Evolutionary conservation across 176 grass and related monocot genomes (phyloP).

Genomic region (Avena atlantica): DNA sequence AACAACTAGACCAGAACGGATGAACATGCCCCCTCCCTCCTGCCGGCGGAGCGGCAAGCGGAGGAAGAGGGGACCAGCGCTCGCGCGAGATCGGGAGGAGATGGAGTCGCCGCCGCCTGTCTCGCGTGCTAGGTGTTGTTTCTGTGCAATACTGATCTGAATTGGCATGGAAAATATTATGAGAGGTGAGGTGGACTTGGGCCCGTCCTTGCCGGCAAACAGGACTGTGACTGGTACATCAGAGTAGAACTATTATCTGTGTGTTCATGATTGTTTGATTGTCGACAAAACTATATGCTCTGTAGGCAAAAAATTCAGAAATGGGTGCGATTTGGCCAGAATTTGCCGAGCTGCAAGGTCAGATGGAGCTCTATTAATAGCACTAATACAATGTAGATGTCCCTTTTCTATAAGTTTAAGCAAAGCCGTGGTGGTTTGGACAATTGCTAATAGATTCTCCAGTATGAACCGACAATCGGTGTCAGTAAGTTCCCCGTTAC

Average conservation of each 20-base stretch:
- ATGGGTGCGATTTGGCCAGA: neutral
- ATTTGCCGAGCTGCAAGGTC: neutral
- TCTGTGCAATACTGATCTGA: too few relatives aligned
- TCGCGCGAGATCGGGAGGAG: too few relatives aligned
- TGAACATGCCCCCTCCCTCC: too few relatives aligned
- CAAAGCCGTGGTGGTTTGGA: constrained; percentile 47
- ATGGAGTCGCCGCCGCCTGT: too few relatives aligned
- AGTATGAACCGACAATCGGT: constrained; percentile 17
- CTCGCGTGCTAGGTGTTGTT: too few relatives aligned
- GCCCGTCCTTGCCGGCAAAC: neutral
- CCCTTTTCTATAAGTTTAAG: constrained; percentile 45
- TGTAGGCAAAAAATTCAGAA: neutral
- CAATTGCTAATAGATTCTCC: constrained; percentile 38
- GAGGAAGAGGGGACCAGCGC: too few relatives aligned
- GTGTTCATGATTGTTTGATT: neutral
- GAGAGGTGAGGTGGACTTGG: neutral
- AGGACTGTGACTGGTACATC: neutral
- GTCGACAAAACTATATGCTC: neutral
- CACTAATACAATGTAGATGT: neutral
- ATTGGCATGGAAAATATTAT: too few relatives aligned
- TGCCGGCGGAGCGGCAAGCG: too few relatives aligned
- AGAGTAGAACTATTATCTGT: neutral
- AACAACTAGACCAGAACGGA: too few relatives aligned
- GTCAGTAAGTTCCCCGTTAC: neutral
- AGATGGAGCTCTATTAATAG: neutral